Evolutionary conservation across 495 filamentous ascomycete species (phyloP).

Genomic region (Aspergillus kassunensis): DNA sequence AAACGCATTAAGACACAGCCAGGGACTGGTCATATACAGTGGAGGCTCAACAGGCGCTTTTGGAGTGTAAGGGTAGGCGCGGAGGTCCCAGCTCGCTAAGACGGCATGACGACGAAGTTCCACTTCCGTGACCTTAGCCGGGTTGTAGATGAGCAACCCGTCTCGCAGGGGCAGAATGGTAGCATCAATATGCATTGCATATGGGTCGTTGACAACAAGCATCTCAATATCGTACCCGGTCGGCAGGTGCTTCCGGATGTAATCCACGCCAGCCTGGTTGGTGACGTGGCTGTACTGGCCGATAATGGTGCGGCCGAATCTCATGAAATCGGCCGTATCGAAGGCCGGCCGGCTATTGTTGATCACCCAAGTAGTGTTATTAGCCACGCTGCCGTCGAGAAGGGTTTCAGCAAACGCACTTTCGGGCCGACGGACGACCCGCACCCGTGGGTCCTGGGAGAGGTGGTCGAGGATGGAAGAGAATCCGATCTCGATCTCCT

Average conservation of each 20-base stretch:
- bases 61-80: neutral
- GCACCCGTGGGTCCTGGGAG: too few species aligned
- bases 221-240: constrained; percentile 20
- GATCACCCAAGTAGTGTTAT: constrained; percentile 11
- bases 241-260: constrained; percentile 15
- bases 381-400: neutral
- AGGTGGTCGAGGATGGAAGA: too few species aligned
- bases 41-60: neutral
- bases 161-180: constrained; percentile 21
- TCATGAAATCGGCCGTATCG: constrained; percentile 30
- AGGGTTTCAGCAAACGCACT: too few species aligned
- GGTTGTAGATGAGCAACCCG: constrained; percentile 21
- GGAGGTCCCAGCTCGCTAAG: constrained; percentile 17
- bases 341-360: constrained; percentile 27
- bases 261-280: constrained; percentile 23
- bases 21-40: neutral
- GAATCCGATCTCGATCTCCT: too few species aligned
- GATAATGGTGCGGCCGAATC: constrained; percentile 20
- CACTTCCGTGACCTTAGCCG: constrained; percentile 15
- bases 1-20: neutral
- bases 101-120: constrained; percentile 14
- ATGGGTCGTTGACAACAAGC: constrained; percentile 14
- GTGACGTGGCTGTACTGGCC: constrained; percentile 27
- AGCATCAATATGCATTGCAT: constrained; percentile 28
- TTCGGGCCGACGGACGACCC: too few species aligned